These are phyloP conservation scores for Vanrija sp. DNA, from an alignment of 1,284 basidiomycete genomes.

Conservation along the genomic window DNA sequence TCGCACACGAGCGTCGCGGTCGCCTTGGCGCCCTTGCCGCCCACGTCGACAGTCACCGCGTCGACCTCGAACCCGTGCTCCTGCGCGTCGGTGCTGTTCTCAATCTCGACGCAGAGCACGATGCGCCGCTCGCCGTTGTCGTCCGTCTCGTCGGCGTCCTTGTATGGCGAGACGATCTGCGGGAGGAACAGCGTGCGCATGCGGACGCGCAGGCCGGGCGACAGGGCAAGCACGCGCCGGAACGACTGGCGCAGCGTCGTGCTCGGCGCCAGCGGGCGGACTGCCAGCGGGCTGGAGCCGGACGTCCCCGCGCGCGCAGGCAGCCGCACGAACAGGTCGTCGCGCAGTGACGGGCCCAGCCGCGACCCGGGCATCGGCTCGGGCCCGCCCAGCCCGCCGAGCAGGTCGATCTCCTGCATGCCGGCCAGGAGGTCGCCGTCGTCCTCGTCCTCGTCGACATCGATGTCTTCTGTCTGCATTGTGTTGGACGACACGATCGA, in stretches of 20 bases:
- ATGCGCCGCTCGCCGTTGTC: slow-evolving; percentile 76
- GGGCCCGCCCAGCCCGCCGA: slow-evolving; percentile 57
- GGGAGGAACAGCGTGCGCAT: slow-evolving; percentile 86
- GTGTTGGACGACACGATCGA: slow-evolving; percentile 23
- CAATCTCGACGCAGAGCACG: slow-evolving; percentile 78
- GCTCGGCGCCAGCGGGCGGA: slow-evolving; percentile 7
- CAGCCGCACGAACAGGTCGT: slow-evolving; percentile 26
- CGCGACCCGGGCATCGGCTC: slow-evolving; percentile 33
- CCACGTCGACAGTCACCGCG: slow-evolving; percentile 64
- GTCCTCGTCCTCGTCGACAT: slow-evolving; percentile 20
- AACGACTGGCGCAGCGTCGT: slow-evolving; percentile 75
- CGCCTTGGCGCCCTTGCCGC: slow-evolving; percentile 68
- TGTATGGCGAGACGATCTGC: slow-evolving; percentile 52
- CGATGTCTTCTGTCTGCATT: slow-evolving; percentile 16
- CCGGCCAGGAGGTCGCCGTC: slow-evolving; percentile 42
- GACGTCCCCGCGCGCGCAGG: neutral
- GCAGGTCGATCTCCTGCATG: slow-evolving; percentile 73
- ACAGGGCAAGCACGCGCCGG: slow-evolving; percentile 69
- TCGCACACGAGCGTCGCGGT: slow-evolving; percentile 51
- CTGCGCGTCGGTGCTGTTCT: slow-evolving; percentile 53
- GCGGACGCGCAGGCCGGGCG: slow-evolving; percentile 75
- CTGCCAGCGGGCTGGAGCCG: neutral
- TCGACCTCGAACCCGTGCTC: slow-evolving; percentile 66
- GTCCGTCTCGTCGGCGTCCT: slow-evolving; percentile 57
- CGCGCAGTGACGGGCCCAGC: slow-evolving; percentile 30